Conservation (phyloP, 495 filamentous ascomycete genomes). For the Aspergillus olivimuriae region DNA sequence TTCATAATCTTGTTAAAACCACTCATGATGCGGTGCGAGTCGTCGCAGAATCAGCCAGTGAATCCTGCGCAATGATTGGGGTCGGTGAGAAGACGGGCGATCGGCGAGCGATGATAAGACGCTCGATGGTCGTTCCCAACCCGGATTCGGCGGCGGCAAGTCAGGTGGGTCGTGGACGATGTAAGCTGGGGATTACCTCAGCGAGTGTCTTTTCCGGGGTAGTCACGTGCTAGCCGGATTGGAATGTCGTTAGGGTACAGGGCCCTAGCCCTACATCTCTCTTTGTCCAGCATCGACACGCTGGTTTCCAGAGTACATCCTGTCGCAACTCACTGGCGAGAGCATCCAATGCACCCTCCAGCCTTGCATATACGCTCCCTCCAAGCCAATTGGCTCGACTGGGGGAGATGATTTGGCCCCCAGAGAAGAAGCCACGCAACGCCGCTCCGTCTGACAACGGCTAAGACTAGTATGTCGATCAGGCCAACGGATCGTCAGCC, state of each 20-base stretch:
- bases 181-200: too few relatives aligned
- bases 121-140: background rate
- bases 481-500: background rate
- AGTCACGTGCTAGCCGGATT: background rate
- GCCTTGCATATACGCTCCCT: too few relatives aligned
- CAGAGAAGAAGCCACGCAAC: background rate
- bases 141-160: background rate
- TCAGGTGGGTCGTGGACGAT: too few relatives aligned
- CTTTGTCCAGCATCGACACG: too few relatives aligned
- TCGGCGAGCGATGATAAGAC: background rate
- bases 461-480: background rate
- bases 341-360: too few relatives aligned
- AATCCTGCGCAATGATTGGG: too few relatives aligned
- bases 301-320: too few relatives aligned
- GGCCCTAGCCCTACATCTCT: too few relatives aligned
- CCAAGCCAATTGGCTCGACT: background rate
- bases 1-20: slow-evolving; percentile 46
- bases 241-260: too few relatives aligned
- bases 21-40: slow-evolving; percentile 32
- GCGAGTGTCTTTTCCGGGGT: background rate
- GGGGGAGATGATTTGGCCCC: background rate
- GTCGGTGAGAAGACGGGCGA: background rate
- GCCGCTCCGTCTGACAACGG: background rate
- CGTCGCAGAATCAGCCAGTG: too few relatives aligned
- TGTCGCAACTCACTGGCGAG: too few relatives aligned